These are phyloP conservation scores for Collybia nuda DNA, from an alignment of 768 basidiomycete genomes.

Conservation along the genomic window DNA sequence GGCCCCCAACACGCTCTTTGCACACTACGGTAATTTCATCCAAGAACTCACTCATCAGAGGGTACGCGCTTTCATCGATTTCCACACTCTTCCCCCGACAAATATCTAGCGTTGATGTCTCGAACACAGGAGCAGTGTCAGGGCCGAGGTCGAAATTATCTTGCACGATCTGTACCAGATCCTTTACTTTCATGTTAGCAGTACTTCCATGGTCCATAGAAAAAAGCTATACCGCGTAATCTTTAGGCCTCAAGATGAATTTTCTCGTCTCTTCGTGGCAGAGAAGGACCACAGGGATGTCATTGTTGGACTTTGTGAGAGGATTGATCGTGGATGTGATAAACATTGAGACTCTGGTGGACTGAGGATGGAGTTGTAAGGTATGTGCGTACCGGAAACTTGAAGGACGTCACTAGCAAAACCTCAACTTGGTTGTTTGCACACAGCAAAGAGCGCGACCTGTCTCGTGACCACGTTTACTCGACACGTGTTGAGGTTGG, in stretches of 20 bases:
- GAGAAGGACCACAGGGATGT: slow-evolving; percentile 25
- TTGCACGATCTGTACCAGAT: slow-evolving; percentile 15
- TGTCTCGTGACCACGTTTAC: too few species aligned
- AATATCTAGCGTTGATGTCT: slow-evolving; percentile 25
- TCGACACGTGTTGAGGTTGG: too few species aligned
- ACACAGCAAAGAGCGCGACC: too few species aligned
- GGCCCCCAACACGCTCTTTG: neutral
- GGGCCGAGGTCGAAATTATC: slow-evolving; percentile 16
- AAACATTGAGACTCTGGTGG: slow-evolving; percentile 12
- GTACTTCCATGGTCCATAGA: neutral
- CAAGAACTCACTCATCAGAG: slow-evolving; percentile 19
- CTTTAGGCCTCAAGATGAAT: slow-evolving; percentile 22
- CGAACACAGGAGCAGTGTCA: slow-evolving; percentile 10
- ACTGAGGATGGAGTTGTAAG: too few species aligned
- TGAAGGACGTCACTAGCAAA: too few species aligned
- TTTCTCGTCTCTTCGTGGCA: slow-evolving; percentile 17
- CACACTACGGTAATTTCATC: slow-evolving; percentile 24
- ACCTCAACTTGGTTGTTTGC: too few species aligned
- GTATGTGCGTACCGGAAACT: too few species aligned
- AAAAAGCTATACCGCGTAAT: slow-evolving; percentile 17
- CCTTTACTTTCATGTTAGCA: slow-evolving; percentile 11
- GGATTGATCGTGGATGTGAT: slow-evolving; percentile 19
- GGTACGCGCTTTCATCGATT: slow-evolving; percentile 30
- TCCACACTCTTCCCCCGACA: slow-evolving; percentile 25
- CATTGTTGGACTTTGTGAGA: slow-evolving; percentile 11